Percentiles rank a stretch among this genome's conserved stretches.
Conservation (phyloP, 148 eudicot genomes). For the Silene conica region DNA sequence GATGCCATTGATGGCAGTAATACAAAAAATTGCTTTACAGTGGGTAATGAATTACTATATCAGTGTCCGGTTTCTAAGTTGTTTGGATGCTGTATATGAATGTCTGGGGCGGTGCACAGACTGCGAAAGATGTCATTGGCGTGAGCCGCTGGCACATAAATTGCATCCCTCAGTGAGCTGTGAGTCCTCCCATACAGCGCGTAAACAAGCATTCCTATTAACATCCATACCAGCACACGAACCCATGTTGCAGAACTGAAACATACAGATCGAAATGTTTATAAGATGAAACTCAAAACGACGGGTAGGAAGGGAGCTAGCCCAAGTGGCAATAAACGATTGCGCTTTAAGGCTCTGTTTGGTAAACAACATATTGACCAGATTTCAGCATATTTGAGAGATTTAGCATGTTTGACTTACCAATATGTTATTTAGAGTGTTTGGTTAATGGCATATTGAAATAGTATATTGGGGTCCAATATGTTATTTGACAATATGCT, state of each 20-base stretch:
- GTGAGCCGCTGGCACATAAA: constrained; percentile 70
- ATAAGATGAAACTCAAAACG: neutral
- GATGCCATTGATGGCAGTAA: neutral
- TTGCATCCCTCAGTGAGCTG: constrained; percentile 61
- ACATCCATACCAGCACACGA: constrained; percentile 80
- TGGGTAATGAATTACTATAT: neutral
- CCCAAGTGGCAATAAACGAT: too few species aligned
- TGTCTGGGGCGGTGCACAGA: constrained; percentile 16
- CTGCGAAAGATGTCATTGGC: constrained; percentile 59
- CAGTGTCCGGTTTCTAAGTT: neutral
- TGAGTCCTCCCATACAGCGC: constrained; percentile 65
- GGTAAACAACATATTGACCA: too few species aligned
- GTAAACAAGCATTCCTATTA: constrained; percentile 58
- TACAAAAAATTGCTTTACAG: neutral
- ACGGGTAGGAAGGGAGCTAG: neutral
- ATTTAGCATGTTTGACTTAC: too few species aligned
- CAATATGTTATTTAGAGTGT: too few species aligned
- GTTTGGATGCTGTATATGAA: neutral
- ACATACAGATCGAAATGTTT: neutral
- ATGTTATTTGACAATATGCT: too few species aligned
- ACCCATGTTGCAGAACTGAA: constrained; percentile 68
- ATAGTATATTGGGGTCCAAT: too few species aligned
- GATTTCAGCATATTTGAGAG: too few species aligned
- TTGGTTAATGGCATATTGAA: too few species aligned
- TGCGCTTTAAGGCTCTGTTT: too few species aligned